A percentile compares a stretch with the other conserved stretches of the same genome.
phyloP scores from a whole-genome alignment of 1,284 basidiomycete genomes.

The Taiwanofungus camphoratus region DNA sequence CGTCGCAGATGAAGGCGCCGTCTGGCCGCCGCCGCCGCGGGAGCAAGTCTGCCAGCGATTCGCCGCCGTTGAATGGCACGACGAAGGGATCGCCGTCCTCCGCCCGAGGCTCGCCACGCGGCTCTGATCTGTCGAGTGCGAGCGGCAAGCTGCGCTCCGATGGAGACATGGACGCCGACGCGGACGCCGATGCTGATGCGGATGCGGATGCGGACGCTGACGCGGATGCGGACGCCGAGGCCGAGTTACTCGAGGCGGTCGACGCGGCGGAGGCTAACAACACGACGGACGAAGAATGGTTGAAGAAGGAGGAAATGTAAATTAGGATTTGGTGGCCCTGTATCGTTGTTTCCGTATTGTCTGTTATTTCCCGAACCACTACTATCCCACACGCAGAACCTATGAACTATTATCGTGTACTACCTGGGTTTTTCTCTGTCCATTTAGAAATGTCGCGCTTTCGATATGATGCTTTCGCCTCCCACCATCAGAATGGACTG shows the following conservation, averaged over 20 bases:
- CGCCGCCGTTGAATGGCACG: constrained; percentile 10
- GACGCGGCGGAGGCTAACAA: constrained; percentile 32
- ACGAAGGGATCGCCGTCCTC: constrained; percentile 3
- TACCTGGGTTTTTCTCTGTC: not conserved
- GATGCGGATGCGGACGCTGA: constrained; percentile 24
- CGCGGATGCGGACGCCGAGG: constrained; percentile 28
- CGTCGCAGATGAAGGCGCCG: not conserved
- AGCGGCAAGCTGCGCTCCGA: constrained; percentile 16
- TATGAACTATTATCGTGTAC: not conserved
- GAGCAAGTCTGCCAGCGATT: constrained; percentile 16
- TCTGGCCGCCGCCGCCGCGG: constrained; percentile 14
- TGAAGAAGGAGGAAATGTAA: constrained; percentile 24
- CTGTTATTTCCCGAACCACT: not conserved
- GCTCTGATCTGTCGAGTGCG: constrained; percentile 13
- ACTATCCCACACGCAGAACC: not conserved
- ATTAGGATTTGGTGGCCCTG: not conserved
- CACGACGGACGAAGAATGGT: constrained; percentile 23
- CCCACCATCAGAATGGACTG: too few relatives aligned
- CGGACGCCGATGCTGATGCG: constrained; percentile 22
- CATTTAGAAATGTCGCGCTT: too few relatives aligned
- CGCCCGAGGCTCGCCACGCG: constrained; percentile 16
- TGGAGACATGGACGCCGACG: constrained; percentile 23
- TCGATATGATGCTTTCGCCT: too few relatives aligned
- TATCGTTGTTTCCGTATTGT: not conserved
- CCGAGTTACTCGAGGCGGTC: constrained; percentile 32